These are phyloP conservation scores for Aspergillus sparsus DNA, from an alignment of 495 filamentous ascomycete species.

Conservation along the genomic window DNA sequence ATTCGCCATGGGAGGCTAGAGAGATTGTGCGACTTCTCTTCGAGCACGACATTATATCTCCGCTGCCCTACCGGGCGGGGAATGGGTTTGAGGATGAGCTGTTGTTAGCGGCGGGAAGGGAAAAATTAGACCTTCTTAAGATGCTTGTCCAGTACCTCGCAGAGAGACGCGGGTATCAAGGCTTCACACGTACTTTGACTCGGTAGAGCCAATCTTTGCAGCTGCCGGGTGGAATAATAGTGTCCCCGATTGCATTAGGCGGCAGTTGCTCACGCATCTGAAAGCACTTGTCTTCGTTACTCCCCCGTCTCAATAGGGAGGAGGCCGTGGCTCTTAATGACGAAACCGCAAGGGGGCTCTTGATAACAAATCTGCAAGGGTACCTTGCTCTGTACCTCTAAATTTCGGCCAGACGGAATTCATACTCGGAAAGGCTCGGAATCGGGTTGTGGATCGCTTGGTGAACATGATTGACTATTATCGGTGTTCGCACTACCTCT, in stretches of 20 bases:
- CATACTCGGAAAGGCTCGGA: too few species aligned
- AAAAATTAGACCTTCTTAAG: not conserved
- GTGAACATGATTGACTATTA: too few species aligned
- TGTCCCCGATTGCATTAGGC: too few species aligned
- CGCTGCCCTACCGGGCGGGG: not conserved
- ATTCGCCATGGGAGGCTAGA: not conserved
- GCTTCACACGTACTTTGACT: not conserved
- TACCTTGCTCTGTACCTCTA: too few species aligned
- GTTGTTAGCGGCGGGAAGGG: not conserved
- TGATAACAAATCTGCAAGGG: too few species aligned
- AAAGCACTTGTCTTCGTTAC: too few species aligned
- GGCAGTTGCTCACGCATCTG: not conserved
- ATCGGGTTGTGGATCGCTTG: too few species aligned
- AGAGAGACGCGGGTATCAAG: not conserved
- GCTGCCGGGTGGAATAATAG: not conserved
- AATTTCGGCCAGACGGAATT: too few species aligned
- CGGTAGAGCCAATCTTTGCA: not conserved
- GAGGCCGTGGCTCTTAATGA: too few species aligned
- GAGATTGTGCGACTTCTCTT: not conserved
- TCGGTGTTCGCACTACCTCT: too few species aligned
- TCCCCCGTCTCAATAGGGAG: too few species aligned
- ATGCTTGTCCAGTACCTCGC: not conserved
- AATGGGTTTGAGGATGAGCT: conserved; percentile 1
- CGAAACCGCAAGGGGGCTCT: too few species aligned
- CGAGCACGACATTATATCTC: not conserved